Percentiles rank a stretch among this genome's conserved stretches.
phyloP scores from a whole-genome alignment of 805 yeast genomes.

The Candida glaebosa region DNA sequence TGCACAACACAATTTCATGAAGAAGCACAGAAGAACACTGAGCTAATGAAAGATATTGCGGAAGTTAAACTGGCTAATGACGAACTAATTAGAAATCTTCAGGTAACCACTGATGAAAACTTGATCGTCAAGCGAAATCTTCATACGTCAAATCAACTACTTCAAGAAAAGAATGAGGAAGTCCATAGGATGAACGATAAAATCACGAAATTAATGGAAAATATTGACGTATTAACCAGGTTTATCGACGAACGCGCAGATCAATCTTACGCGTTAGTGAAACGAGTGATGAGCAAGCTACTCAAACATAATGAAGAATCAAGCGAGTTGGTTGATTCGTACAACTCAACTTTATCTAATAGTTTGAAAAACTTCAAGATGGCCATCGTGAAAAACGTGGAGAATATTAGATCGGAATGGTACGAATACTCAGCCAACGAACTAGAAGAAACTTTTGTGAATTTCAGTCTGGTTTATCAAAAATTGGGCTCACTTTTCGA shows the following conservation, averaged over 20 bases:
- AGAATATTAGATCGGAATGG: conserved; percentile 1
- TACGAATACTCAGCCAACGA: conserved; percentile 3
- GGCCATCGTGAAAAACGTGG: neutral
- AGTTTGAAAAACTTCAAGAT: conserved; percentile 1
- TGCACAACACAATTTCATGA: neutral
- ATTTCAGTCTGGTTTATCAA: neutral
- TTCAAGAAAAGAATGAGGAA: conserved; percentile 2
- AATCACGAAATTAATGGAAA: neutral
- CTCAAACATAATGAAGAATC: conserved; percentile 2
- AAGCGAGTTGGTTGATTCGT: conserved; percentile 4
- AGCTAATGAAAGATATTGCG: neutral
- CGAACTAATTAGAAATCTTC: neutral
- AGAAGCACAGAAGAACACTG: neutral
- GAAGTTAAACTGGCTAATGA: neutral
- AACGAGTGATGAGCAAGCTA: neutral
- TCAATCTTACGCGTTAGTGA: conserved; percentile 1
- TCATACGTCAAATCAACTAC: neutral
- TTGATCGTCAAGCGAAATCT: neutral
- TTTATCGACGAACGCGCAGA: neutral
- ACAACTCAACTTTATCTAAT: neutral
- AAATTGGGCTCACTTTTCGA: neutral
- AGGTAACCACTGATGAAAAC: neutral
- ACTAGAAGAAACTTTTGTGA: neutral
- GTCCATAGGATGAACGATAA: neutral
- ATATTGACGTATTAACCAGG: neutral